Base-by-base conservation (phyloP, 2,329 filamentous ascomycete species). In the Gliomastix tumulicola region DNA sequence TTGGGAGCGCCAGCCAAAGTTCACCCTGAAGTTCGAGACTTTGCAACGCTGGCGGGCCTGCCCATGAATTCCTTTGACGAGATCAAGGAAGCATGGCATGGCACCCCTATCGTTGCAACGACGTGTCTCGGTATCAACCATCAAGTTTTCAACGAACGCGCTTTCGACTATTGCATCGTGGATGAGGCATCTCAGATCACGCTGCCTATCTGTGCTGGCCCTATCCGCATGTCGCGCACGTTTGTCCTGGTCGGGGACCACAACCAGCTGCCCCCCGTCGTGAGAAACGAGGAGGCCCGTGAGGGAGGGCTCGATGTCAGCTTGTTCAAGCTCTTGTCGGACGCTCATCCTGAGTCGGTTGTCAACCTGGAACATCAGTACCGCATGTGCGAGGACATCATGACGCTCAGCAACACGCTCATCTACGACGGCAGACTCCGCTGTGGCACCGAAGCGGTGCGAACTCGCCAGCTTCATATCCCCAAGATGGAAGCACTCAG, bases 141-240 rank as follows among this genome's bases (percentile, higher is more conserved):
- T 56, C 74, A 82, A 3, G 66, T 98, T 8, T 97, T 98, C 62
- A 83, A 77, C 39, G 84, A 90, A 52, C 83, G 92, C 5, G 79
- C 82, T 1, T 98, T 98, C 48, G 92, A 98, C 60, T 97, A 96
- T 55, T 98, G 92, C 54, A 97, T 98, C 44, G 90, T 98, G 5
- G 92, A 98, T 47, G 92, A 98, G 60, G 92, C 92, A 1, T 96
- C 89, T 3, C 92, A 98, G 52, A 97, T 98, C 54, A 98, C 92
- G 0, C 67, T 98, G 16, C 92, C 92, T 0, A 90, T 96, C 16
- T 97, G 92, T 46, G 69, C 97, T 1, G 92, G 92, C 0, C 92
- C 92, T 0, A 94, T 98, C 47, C 80, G 92, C 10, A 86, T 96
- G 77, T 88, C 92, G 6, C 79, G 78, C 35, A 94, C 84, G 1